Conservation (phyloP, 495 filamentous ascomycete genomes). For the Chaetomium cochliodes region DNA sequence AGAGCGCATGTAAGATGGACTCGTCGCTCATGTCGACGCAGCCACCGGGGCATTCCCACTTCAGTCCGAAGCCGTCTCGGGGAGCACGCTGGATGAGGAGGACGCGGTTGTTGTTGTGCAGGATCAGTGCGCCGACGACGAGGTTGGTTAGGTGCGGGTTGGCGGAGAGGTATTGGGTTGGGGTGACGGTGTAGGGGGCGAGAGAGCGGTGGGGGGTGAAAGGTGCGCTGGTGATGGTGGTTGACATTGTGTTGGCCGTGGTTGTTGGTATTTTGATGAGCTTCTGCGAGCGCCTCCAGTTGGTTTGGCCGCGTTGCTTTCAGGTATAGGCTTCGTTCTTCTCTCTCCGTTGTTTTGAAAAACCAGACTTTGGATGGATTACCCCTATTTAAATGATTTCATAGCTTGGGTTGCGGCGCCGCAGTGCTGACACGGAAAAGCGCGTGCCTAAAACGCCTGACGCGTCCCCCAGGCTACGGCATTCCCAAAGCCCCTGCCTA, state of each 20-base stretch:
- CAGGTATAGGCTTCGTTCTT: no score
- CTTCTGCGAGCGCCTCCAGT: no score
- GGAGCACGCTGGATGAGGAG: constrained; percentile 51
- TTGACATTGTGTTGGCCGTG: not conserved
- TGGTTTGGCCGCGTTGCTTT: no score
- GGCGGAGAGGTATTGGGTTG: constrained; percentile 27
- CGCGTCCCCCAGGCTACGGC: not conserved
- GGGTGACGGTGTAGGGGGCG: constrained; percentile 19
- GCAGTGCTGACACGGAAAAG: no score
- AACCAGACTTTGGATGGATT: no score
- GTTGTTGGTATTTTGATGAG: no score
- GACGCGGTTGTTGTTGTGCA: constrained; percentile 33
- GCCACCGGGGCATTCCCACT: constrained; percentile 55
- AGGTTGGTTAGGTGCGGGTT: constrained; percentile 30
- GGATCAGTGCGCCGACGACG: constrained; percentile 37
- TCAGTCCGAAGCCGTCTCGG: constrained; percentile 44
- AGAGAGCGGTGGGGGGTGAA: not conserved
- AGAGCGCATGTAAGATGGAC: constrained; percentile 45
- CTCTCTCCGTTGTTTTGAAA: no score
- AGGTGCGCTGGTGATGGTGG: not conserved
- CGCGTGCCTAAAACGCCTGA: not conserved
- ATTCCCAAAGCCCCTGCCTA: not conserved
- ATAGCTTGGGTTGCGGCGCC: no score
- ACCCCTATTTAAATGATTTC: no score
- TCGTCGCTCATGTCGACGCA: constrained; percentile 41